A percentile compares a stretch with the other conserved stretches of the same genome.
These are phyloP conservation scores for Ogataea methanolica DNA, from an alignment of 805 yeast genomes.

Conservation along the genomic window DNA sequence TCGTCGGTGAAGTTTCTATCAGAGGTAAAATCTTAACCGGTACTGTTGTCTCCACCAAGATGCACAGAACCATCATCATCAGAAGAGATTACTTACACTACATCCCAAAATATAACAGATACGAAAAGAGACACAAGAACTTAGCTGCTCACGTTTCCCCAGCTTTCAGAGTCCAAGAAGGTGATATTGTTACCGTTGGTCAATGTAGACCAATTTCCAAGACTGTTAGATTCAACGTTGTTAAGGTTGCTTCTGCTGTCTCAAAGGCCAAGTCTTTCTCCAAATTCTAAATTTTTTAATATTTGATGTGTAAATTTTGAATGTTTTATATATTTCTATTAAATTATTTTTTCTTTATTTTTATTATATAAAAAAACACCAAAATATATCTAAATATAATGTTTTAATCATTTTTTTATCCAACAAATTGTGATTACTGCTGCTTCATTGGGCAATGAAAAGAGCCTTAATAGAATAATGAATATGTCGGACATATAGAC, in stretches of 20 bases:
- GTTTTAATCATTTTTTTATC: constrained; percentile 1
- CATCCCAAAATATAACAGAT: constrained; percentile 99
- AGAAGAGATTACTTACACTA: constrained; percentile 99
- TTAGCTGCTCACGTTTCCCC: constrained; percentile 99
- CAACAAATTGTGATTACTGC: too few species aligned
- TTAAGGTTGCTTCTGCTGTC: constrained; percentile 86
- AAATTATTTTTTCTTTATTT: constrained; percentile 1
- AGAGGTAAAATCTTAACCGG: constrained; percentile 99
- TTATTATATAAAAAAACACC: constrained; percentile 1
- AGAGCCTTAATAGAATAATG: too few species aligned
- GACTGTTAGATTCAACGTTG: constrained; percentile 99
- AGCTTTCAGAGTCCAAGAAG: constrained; percentile 99
- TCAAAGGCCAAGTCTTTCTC: constrained; percentile 92
- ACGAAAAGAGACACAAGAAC: constrained; percentile 99
- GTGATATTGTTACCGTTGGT: constrained; percentile 99
- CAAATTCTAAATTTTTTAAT: constrained; percentile 68
- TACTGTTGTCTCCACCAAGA: constrained; percentile 99
- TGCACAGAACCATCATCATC: constrained; percentile 99
- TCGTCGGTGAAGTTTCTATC: constrained; percentile 94
- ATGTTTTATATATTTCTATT: constrained; percentile 2
- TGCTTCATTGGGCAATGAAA: too few species aligned
- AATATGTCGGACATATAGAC: too few species aligned
- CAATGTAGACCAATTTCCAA: constrained; percentile 99
- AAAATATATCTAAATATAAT: constrained; percentile 4
- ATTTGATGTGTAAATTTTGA: background rate